These are phyloP conservation scores for Obba rivulosa DNA, from an alignment of 768 basidiomycete species.

Conservation along the genomic window DNA sequence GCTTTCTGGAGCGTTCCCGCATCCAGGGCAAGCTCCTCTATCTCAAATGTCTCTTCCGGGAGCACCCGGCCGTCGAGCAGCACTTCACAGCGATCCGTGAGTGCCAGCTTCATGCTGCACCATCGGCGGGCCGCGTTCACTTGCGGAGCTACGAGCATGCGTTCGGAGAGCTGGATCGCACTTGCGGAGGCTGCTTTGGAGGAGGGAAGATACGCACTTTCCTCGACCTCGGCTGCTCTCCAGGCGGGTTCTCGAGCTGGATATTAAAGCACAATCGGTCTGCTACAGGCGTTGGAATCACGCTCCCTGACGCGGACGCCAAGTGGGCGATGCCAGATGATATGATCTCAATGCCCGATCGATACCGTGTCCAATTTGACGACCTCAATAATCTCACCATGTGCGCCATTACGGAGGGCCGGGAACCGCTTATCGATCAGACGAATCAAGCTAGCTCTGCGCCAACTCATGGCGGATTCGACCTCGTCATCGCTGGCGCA, in stretches of 20 bases:
- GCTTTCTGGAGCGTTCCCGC: not conserved
- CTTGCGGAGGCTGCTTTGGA: not conserved
- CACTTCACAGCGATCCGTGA: not conserved
- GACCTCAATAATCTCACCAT: conserved; percentile 5
- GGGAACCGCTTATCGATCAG: not conserved
- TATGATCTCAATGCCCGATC: not conserved
- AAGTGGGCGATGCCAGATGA: not conserved
- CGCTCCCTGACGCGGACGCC: conserved; percentile 5
- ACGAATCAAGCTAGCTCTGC: not conserved
- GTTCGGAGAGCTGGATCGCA: not conserved
- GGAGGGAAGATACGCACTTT: conserved; percentile 2
- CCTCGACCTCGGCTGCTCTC: conserved; percentile 14
- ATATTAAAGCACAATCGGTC: conserved; percentile 4
- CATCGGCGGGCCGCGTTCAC: not conserved
- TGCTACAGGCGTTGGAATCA: conserved; percentile 7
- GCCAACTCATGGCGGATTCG: not conserved
- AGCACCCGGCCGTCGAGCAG: not conserved
- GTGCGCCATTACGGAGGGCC: not conserved
- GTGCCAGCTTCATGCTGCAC: not conserved
- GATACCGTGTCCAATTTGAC: conserved; percentile 1
- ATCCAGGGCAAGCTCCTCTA: not conserved
- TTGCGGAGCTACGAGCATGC: not conserved
- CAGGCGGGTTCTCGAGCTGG: conserved; percentile 13
- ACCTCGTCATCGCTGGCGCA: conserved; percentile 13
- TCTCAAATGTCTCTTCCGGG: not conserved